A percentile compares a stretch with the other conserved stretches of the same genome.
These are phyloP conservation scores for Alternaria rosae DNA, from an alignment of 2,329 filamentous ascomycete species.

Conservation along the genomic window DNA sequence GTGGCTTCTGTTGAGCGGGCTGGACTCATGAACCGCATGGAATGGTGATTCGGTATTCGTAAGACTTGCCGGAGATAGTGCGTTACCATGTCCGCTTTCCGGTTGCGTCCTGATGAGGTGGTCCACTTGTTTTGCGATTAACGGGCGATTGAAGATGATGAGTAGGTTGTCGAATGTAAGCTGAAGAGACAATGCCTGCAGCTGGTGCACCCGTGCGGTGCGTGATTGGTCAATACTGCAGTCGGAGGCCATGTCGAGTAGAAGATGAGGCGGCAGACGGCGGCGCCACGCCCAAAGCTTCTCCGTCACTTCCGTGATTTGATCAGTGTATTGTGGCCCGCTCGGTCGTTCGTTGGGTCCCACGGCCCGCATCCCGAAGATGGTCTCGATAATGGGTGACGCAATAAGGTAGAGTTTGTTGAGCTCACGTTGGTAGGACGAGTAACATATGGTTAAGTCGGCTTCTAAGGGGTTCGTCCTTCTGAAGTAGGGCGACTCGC, in stretches of 20 bases:
- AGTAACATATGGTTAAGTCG: constrained; percentile 16
- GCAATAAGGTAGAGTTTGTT: constrained; percentile 40
- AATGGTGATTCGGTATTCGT: constrained; percentile 8
- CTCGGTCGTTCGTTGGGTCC: constrained; percentile 10
- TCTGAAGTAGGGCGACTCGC: constrained; percentile 42
- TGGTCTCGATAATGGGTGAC: constrained; percentile 41
- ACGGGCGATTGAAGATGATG: constrained; percentile 54
- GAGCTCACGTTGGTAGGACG: constrained; percentile 29
- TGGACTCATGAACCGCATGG: constrained; percentile 1
- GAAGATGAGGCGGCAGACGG: constrained; percentile 32
- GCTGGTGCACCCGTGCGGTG: constrained; percentile 22
- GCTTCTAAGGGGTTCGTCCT: background rate
- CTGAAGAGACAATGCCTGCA: constrained; percentile 55
- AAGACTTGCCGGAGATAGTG: constrained; percentile 8
- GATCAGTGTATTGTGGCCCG: constrained; percentile 18
- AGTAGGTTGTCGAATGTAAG: constrained; percentile 55
- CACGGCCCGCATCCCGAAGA: constrained; percentile 29
- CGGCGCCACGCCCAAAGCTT: constrained; percentile 33
- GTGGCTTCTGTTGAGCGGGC: constrained; percentile 15
- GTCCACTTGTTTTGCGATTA: constrained; percentile 49
- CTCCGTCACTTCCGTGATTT: constrained; percentile 27
- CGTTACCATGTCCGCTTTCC: constrained; percentile 7
- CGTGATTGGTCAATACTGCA: constrained; percentile 15
- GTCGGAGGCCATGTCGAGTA: constrained; percentile 28
- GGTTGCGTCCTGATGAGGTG: constrained; percentile 29